Evolutionary conservation across 805 yeast species (phyloP).

Genomic region (Tetrapisispora namnaoensis): DNA sequence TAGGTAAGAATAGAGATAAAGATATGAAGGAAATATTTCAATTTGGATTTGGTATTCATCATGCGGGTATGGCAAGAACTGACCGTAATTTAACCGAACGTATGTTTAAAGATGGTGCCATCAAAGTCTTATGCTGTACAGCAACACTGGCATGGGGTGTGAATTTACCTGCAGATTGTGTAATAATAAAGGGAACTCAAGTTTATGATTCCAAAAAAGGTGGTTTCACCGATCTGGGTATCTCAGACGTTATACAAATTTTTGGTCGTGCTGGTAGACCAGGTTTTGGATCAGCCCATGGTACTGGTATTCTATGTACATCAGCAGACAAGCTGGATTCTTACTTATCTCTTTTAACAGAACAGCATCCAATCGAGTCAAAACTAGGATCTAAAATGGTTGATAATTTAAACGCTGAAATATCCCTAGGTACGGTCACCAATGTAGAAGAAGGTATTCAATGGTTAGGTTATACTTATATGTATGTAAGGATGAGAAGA

Average conservation of each 20-base stretch:
- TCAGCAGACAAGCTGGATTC: conserved; percentile 74
- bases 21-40: conserved; percentile 75
- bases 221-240: conserved; percentile 88
- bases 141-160: conserved; percentile 99
- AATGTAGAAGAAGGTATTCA: conserved; percentile 88
- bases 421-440: conserved; percentile 90
- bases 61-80: conserved; percentile 90
- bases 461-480: conserved; percentile 96
- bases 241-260: conserved; percentile 93
- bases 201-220: conserved; percentile 91
- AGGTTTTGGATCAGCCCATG: conserved; percentile 74
- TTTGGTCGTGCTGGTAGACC: conserved; percentile 99
- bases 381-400: conserved; percentile 65
- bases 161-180: conserved; percentile 95
- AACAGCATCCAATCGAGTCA: conserved; percentile 95
- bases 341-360: conserved; percentile 78
- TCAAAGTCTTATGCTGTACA: conserved; percentile 87
- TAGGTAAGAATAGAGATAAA: conserved; percentile 58
- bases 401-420: conserved; percentile 93
- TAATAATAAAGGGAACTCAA: conserved; percentile 92
- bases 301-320: conserved; percentile 88
- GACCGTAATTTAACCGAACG: conserved; percentile 87
- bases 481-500: conserved; percentile 88
- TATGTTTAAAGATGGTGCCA: conserved; percentile 75
- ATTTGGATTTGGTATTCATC: conserved; percentile 86